Percentiles rank a stretch among this genome's conserved stretches.
These are phyloP conservation scores for Neofusicoccum sp. DNA, from an alignment of 2,329 filamentous ascomycete genomes.

Conservation along the genomic window DNA sequence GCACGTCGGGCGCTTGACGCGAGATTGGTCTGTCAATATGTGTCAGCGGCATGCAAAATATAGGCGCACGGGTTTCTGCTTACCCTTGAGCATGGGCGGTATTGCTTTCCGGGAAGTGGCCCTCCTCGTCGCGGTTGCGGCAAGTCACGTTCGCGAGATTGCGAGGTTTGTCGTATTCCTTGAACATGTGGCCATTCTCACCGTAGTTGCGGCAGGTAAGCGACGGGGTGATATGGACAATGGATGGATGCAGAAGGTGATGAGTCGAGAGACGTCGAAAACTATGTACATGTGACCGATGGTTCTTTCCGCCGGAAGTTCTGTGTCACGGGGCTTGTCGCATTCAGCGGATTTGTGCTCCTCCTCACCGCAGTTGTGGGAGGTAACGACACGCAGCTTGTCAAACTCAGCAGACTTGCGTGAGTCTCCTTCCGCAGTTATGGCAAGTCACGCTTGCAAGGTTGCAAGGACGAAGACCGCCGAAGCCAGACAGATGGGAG, in stretches of 20 bases:
- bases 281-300: no score
- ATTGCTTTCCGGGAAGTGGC: conserved; percentile 59
- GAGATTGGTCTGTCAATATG: conserved; percentile 40
- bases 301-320: no score
- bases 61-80: neutral
- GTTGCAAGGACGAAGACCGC: no score
- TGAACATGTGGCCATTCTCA: no score
- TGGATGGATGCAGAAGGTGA: no score
- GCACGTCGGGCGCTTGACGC: conserved; percentile 50
- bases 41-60: neutral
- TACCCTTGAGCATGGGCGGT: conserved; percentile 53
- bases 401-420: conserved; percentile 37
- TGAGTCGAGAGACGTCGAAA: no score
- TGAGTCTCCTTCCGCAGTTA: conserved; percentile 39
- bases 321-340: conserved; percentile 35
- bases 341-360: conserved; percentile 39
- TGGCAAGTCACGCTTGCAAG: conserved; percentile 36
- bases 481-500: no score
- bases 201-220: no score
- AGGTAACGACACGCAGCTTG: conserved; percentile 37
- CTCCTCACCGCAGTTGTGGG: conserved; percentile 37
- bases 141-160: no score
- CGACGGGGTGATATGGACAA: no score
- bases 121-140: conserved; percentile 63
- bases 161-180: no score